Evolutionary conservation across 2,329 filamentous ascomycete genomes (phyloP), one percentile per base, ranked within the genome.

Genomic region (Cladosporium sp.): DNA sequence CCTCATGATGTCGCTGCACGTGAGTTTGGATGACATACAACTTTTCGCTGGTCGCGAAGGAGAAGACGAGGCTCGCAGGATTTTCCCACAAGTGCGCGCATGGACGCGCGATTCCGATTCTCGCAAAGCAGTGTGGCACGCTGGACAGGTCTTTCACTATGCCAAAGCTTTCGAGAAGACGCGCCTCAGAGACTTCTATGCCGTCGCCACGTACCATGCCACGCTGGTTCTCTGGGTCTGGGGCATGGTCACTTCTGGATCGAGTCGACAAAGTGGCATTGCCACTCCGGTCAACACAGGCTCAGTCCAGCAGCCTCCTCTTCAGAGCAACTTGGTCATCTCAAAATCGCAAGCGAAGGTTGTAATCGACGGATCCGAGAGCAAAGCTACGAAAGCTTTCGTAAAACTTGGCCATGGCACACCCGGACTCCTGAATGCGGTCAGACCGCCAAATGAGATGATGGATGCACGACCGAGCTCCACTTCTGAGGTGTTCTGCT

Each of bases 161-260:
- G 85, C 84, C 4, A 57, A 62, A 12, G 50, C 37, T 2, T 66
- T 67, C 36, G 65, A 67, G 56, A 63, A 65, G 44, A 65, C 62
- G 2, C 56, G 59, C 36, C 54, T 68, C 15, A 80, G 82, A 45
- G 83, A 86, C 60, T 89, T 89, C 68, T 82, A 83, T 62, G 84
- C 86, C 0, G 80, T 89, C 8, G 83, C 81, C 0, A 77, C 88
- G 0, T 87, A 88, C 65, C 85, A 89, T 64, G 84, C 84, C 3
- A 78, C 81, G 4, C 74, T 90, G 3, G 81, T 83, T 1, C 71
- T 90, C 9, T 90, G 87, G 87, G 81, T 81, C 0, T 88, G 86
- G 63, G 84, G 85, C 0, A 67, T 63, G 28, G 67, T 67, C 20
- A 73, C 74, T n/a, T 72, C 72, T 3, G 67, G 34, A 62, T 70